Evolutionary conservation across 2,329 filamentous ascomycete species (phyloP), one percentile per base, ranked within the genome.

Genomic region (Xylaria sp.): DNA sequence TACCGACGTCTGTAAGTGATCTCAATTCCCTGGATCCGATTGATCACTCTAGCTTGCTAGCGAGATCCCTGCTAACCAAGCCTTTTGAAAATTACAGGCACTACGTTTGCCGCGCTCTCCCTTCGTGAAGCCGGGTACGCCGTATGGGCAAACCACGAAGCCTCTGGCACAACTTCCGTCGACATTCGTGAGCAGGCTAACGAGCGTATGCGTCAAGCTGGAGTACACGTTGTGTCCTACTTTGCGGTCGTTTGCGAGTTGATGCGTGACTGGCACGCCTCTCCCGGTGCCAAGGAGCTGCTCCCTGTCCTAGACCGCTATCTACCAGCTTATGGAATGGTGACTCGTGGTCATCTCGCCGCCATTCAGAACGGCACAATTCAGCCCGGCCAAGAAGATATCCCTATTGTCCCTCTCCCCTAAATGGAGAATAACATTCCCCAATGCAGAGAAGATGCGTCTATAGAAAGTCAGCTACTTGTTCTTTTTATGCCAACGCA

Each of bases 121-220:
- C 87, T 94, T 4, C 84, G 90, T 44, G 86, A 89, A 15, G 90
- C 88, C 52, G 92, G 91, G 32, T 94, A 93, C 82, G 87, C 87
- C 46, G 91, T 94, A 67, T 93, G 87, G 82, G 91, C 90, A 74
- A 92, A 93, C 80, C 86, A 90, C 62, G 91, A 94, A 74, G 91
- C 89, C 1, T 90, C 86, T 0, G 91, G 91, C 1, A 93, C 91
- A 1, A 89, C 89, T 23, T 88, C 86, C 1, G 76, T 82, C 48
- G 84, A 90, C 54, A 84, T 91, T 67, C 85, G 89, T 7, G 88
- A 90, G 68, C 85, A 89, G 59, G 86, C 89, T 48, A 92, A 93
- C 78, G 83, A 87, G 39, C 86, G 90, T 56, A 92, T 93, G 90
- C 82, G 87, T 65, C 77, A 82, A 28, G 90, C 90, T 0, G 91